Evolutionary conservation across 495 filamentous ascomycete species (phyloP).

Genomic region (Annulohypoxylon stygium): DNA sequence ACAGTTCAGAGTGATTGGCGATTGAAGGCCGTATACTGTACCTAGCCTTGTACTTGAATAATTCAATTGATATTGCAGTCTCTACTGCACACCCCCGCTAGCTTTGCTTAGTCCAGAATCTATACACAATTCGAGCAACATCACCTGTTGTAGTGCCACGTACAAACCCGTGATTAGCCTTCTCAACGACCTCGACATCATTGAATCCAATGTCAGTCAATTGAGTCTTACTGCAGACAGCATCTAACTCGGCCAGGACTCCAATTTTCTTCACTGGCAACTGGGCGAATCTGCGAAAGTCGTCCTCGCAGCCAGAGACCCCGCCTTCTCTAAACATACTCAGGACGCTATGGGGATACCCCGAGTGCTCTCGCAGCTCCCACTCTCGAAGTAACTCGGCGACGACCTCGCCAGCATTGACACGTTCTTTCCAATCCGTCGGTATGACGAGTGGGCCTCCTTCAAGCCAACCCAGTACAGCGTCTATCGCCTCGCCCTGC

Average conservation of each 20-base stretch:
- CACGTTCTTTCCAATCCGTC: constrained; percentile 7
- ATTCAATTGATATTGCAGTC: background rate
- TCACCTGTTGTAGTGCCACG: background rate
- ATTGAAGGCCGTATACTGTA: background rate
- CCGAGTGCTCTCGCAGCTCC: background rate
- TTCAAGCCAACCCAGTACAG: constrained; percentile 1
- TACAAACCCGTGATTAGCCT: constrained; percentile 10
- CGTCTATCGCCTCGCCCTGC: background rate
- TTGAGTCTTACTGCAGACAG: constrained; percentile 6
- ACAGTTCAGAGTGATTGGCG: background rate
- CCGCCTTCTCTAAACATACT: constrained; percentile 9
- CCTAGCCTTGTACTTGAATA: background rate
- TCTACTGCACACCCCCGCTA: background rate
- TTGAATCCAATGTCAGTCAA: background rate
- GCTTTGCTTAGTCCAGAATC: background rate
- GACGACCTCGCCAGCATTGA: background rate
- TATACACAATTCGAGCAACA: constrained; percentile 1
- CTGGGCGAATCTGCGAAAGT: constrained; percentile 3
- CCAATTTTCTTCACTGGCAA: background rate
- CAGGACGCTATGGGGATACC: constrained; percentile 1
- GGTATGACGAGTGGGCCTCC: background rate
- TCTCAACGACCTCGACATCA: constrained; percentile 1
- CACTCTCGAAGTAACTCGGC: background rate
- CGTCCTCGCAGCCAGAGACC: background rate
- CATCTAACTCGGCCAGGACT: background rate